Percentiles rank a stretch among this genome's conserved stretches.
Evolutionary conservation across 2,329 filamentous ascomycete genomes (phyloP).

Genomic region (Monilinia laxa): DNA sequence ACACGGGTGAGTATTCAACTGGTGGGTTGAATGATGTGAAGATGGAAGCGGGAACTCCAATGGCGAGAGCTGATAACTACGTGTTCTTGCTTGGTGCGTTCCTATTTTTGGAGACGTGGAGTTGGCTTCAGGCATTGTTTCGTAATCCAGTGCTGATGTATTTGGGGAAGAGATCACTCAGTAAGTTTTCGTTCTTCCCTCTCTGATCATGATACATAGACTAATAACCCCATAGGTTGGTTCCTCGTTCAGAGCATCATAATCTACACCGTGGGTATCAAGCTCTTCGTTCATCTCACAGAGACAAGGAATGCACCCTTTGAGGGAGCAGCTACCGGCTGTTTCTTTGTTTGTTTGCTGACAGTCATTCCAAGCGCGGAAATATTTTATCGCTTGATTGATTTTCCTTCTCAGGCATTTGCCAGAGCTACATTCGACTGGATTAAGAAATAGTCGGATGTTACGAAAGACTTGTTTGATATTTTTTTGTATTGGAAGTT

Average conservation of each 20-base stretch:
- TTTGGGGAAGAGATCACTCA: constrained; percentile 46
- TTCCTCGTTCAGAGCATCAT: constrained; percentile 46
- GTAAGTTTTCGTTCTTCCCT: constrained; percentile 39
- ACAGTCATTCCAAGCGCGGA: constrained; percentile 23
- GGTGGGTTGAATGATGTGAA: constrained; percentile 42
- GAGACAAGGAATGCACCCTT: constrained; percentile 3
- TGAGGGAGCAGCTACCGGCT: constrained; percentile 13
- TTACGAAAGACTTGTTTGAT: not conserved
- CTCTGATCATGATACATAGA: not conserved
- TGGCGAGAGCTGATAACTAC: constrained; percentile 47
- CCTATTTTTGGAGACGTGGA: constrained; percentile 45
- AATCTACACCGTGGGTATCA: constrained; percentile 46
- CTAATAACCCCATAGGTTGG: constrained; percentile 38
- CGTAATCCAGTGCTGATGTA: constrained; percentile 42
- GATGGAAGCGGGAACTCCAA: constrained; percentile 39
- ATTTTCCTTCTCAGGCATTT: constrained; percentile 25
- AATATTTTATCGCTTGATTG: constrained; percentile 27
- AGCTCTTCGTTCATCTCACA: constrained; percentile 34
- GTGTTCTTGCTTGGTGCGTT: constrained; percentile 46
- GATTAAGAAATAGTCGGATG: constrained; percentile 14
- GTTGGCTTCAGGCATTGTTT: constrained; percentile 42
- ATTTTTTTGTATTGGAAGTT: not conserved
- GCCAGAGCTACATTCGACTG: constrained; percentile 22
- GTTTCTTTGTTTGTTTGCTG: constrained; percentile 22
- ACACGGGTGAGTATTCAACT: constrained; percentile 45